Evolutionary conservation across 164 flowering plant species (phyloP).

Genomic region (Saururus chinensis): DNA sequence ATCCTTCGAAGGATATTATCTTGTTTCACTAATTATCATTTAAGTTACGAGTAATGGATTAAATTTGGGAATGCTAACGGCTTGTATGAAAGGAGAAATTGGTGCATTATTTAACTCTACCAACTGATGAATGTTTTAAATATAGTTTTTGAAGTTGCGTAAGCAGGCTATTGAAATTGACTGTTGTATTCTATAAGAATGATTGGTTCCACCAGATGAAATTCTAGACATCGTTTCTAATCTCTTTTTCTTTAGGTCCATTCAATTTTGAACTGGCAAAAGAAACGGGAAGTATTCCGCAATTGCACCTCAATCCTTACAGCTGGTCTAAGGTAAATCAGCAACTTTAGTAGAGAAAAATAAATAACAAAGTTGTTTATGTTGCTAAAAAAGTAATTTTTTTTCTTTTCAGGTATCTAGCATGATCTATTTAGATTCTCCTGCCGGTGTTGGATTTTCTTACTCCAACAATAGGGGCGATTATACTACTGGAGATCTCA

Average conservation of each 20-base stretch:
- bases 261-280: constrained; percentile 62
- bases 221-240: no score
- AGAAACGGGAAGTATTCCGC: constrained; percentile 35
- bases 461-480: constrained; percentile 49
- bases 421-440: constrained; percentile 87
- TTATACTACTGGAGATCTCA: constrained; percentile 61
- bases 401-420: constrained; percentile 60
- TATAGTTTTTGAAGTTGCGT: neutral
- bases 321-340: constrained; percentile 90
- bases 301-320: constrained; percentile 67
- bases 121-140: no score
- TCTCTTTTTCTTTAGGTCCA: constrained; percentile 47
- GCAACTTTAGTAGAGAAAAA: neutral
- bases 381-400: neutral
- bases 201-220: neutral
- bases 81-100: no score
- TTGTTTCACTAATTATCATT: no score
- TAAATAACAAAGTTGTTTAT: neutral
- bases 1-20: no score
- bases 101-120: no score
- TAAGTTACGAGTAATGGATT: no score
- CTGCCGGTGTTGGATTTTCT: constrained; percentile 91
- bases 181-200: neutral
- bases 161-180: neutral
- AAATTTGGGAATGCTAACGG: no score